Percentiles rank a stretch among this genome's conserved stretches.
Conservation (phyloP, 495 filamentous ascomycete species). For the Hypoxylon lienhwacheense region DNA sequence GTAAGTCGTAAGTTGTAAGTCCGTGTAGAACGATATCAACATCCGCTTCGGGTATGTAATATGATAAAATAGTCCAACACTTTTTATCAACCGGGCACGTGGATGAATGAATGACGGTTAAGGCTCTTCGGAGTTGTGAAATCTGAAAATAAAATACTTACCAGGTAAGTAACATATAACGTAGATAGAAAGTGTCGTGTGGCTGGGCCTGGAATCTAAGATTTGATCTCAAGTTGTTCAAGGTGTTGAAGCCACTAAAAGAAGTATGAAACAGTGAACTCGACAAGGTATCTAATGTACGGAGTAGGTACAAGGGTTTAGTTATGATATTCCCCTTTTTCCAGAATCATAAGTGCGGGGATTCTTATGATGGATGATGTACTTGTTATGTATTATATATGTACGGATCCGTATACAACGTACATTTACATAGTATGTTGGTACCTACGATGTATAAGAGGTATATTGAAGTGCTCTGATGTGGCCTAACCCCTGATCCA, state of each 20-base stretch:
- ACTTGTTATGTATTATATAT: slow-evolving; percentile 14
- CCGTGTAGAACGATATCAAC: too few relatives aligned
- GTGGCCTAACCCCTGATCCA: slow-evolving; percentile 31
- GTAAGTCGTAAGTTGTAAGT: too few relatives aligned
- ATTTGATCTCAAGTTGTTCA: background rate
- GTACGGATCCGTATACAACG: too few relatives aligned
- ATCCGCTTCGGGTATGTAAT: too few relatives aligned
- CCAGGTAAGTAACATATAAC: background rate
- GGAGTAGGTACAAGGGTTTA: too few relatives aligned
- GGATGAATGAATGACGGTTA: slow-evolving; percentile 10
- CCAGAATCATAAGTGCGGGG: slow-evolving; percentile 24
- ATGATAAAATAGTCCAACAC: slow-evolving; percentile 3
- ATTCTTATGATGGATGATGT: slow-evolving; percentile 3
- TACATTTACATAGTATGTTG: background rate
- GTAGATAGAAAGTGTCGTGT: slow-evolving; percentile 3
- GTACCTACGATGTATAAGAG: too few relatives aligned
- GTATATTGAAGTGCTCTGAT: slow-evolving; percentile 15
- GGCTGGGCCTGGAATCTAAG: slow-evolving; percentile 11
- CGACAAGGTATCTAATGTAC: background rate
- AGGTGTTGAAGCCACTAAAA: slow-evolving; percentile 2
- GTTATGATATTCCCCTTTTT: slow-evolving; percentile 24
- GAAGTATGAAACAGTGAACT: background rate
- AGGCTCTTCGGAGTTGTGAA: background rate
- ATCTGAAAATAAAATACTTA: background rate
- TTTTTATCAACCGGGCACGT: slow-evolving; percentile 3